Evolutionary conservation across 257 asterid species (phyloP), one percentile per base, ranked within the genome.

Genomic region (Solanum etuberosum): DNA sequence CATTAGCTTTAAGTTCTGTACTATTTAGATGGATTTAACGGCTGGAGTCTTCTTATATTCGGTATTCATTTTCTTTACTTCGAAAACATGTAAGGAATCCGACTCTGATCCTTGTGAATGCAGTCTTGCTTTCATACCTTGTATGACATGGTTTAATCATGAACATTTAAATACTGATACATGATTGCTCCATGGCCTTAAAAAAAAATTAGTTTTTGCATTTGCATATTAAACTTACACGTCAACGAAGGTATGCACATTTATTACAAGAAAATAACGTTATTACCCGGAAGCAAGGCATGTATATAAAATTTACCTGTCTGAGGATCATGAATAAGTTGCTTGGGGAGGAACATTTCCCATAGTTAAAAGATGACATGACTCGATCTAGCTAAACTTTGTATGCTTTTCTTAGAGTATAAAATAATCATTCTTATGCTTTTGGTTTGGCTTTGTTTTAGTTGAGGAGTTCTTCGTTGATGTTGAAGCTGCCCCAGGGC

Each of bases 381-480:
- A 37, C 78, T 6, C 2, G 18, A 46, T 46, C n/a, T 4, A 34
- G 32, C 71, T 57, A 59, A 38, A 38, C 14, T 34, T 15, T 37
- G 35, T 4, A 48, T 42, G 70, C 5, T 25, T 65, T 74, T 40
- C 15, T 78, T 23, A 40, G 34, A 57, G 54, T 18, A 77, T 43
- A 40, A 43, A 29, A 51, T 84, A 72, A 48, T 63, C 51, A 38
- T 72, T 86, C 35, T 31, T 42, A 63, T 18, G 27, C 43, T 83
- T 86, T 34, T 65, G 59, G 48, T 27, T 57, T 81, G 32, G 32
- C 59, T 89, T 90, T 89, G 84, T 88, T 89, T 89, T 93, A 96
- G 98, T 92, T 70, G 99, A 94, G 93, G 99, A 97, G 92, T 97
- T 97, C 93, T 95, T 97, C 42, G 98, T 94, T 48, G 98, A 95